These are phyloP conservation scores for Allium fistulosum DNA, from an alignment of 106 monocot species.

Conservation along the genomic window DNA sequence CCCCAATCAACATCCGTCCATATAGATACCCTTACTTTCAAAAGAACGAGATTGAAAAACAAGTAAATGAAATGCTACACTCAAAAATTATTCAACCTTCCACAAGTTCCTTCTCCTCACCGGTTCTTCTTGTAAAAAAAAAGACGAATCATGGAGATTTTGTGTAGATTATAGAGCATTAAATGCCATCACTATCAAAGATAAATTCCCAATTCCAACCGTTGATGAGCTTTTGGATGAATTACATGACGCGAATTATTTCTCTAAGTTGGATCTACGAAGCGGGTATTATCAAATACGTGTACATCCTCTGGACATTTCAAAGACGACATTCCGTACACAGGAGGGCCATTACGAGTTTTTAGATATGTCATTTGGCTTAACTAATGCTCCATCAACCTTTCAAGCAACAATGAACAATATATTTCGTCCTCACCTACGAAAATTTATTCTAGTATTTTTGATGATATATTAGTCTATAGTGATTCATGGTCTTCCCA, in stretches of 20 bases:
- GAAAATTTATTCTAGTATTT: not conserved
- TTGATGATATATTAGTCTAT: not conserved
- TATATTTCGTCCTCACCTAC: not conserved
- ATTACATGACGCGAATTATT: not conserved
- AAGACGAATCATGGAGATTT: not conserved
- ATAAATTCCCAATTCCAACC: not conserved
- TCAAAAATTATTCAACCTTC: not conserved
- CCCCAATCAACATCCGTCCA: not conserved
- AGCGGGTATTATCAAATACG: not conserved
- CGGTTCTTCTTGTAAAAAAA: not conserved
- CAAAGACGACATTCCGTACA: not conserved
- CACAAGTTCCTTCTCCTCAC: not conserved
- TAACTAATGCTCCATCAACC: not conserved
- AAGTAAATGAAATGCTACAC: not conserved
- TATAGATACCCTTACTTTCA: not conserved
- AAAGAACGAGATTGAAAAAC: not conserved
- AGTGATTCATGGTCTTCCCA: not conserved
- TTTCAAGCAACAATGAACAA: not conserved
- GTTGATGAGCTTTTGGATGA: not conserved
- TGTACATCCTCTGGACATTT: not conserved
- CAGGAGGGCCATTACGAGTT: not conserved
- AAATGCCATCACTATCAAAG: not conserved
- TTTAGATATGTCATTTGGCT: not conserved
- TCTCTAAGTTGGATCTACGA: not conserved
- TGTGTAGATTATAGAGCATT: not conserved